Base-by-base conservation (phyloP, 768 basidiomycete genomes). In the Suillus spraguei region DNA sequence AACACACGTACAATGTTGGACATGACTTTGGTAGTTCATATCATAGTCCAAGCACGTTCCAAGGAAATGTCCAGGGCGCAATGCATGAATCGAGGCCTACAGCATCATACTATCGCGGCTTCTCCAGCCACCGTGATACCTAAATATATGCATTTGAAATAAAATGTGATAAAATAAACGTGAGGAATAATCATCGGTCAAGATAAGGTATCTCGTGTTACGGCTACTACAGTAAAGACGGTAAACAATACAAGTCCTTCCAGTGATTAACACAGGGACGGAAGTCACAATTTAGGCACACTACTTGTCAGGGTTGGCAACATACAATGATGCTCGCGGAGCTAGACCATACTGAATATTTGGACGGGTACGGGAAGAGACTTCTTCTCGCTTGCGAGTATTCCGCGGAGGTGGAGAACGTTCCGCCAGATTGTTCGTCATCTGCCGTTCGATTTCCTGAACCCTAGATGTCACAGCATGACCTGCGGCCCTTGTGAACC, bases 251-350 rank as follows among this genome's bases (percentile, higher is more conserved):
- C 53, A 61, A 16, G 16, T n/a, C n/a, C 32, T 56, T 52, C 28
- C n/a, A 54, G 22, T 52, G 63, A 71, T 64, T 63, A 71, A 68
- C 73, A 60, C 50, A 28, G 60, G 67, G 36, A 28, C 50, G 44
- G 56, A 42, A 36, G 38, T 67, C 54, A 38, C 1, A 16, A 38
- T 38, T 16, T 58, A 58, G 56, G 52, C 41, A 54, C 55, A 69
- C 16, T 32, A 5, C 16, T 49, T 39, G 69, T 89, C 87, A 20
- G 92, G 91, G 74, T 94, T 93, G 28, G 89, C 89, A 59, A 94
- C 81, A 67, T 85, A 93, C 36, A 94, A 79, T 65, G 85, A 85
- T 22, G 84, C 76, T 64, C 83, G 82, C 28, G 86, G 85, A 41
- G 82, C 87, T 39, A 92, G 80, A 14, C 90, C 90, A 71, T 92